Evolutionary conservation across 2,329 filamentous ascomycete genomes (phyloP), one percentile per base, ranked within the genome.

Genomic region (Diaporthe vexans): DNA sequence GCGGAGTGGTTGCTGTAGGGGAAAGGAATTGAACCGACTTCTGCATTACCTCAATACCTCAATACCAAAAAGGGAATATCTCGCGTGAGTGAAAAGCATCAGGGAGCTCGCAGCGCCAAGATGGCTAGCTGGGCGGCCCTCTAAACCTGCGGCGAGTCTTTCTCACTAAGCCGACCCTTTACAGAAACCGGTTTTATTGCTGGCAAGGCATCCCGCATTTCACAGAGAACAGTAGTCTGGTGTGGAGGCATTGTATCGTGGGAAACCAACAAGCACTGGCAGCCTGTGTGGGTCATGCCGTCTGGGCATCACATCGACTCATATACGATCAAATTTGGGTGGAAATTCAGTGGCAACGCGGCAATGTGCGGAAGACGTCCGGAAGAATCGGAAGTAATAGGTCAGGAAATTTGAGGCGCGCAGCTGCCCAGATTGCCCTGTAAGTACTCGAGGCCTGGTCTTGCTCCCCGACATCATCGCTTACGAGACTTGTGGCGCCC

Each of bases 401-500:
- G 33, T 21, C n/a, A 29, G 37, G 54, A 24, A 40, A 33, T 51
- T 51, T n/a, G 61, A 57, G n/a, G 17, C 11, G 11, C 52, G 37
- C 19, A 43, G 67, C 24, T 4, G 8, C 19, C 13, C 33, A 43
- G 11, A 71, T 40, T 71, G 24, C 43, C 15, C 19, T 35, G 43
- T 29, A 43, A 24, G 33, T 29, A 24, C n/a, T 61, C 29, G 9
- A 52, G 43, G 35, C 43, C 17, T 71, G n/a, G 26, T 4, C 37
- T 24, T 48, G 40, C 21, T 37, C 17, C 26, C 51, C 19, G 29
- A 35, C 40, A 43, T 43, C 3, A 7, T 58, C 56, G 68, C 51
- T 58, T 71, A n/a, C 19, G 19, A 51, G 19, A 24, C 51, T 26
- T 52, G 68, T 61, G 69, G 69, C 69, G 56, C 33, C 9, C 43